Base-by-base conservation (phyloP, 768 basidiomycete species). In the Suillus discolor region DNA sequence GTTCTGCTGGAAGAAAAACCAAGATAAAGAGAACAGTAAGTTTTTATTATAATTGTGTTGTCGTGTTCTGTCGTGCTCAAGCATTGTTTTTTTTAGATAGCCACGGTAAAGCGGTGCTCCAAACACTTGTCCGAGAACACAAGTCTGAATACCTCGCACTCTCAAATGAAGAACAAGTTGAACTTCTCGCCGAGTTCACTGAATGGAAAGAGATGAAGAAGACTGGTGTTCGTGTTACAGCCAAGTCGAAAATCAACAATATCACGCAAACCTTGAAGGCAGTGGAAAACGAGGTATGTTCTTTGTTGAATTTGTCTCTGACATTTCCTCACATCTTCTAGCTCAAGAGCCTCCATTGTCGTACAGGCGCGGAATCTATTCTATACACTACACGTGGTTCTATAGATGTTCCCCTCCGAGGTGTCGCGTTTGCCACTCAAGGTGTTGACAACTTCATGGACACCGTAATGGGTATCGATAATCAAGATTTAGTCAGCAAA, bases 1-100 rank as follows among this genome's bases (percentile, higher is more conserved):
- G 12, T 67, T 67, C 63, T 67, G 55, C 44, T 67, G 57, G 66
- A 67, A 67, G 57, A 64, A 64, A 44, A 59, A 61, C 25, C 38
- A 54, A 51, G 18, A 61, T 16, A 53, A 28, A 16, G 15, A 28
- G 15, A 53, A 54, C n/a, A 1, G 62, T 63, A 63, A 63, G 62
- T 57, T 23, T 31, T 38, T 45, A 51, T 45, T 61, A 41, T 51
- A 13, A 25, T 51, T 23, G 13, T 51, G 15, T 51, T 16, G 6
- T 59, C 15, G 16, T 62, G n/a, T 62, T 62, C 44, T 62, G 44
- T 45, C 18, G 2, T 41, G 47, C 28, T 53, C 23, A 28, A 38
- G n/a, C 2, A 0, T 51, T 39, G 20, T 51, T 31, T 63, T 25
- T 53, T 20, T 49, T 38, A 63, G 62, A 23, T 25, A 51, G 53